These are phyloP conservation scores for Delitschia confertaspora DNA, from an alignment of 495 filamentous ascomycete genomes.

Conservation along the genomic window DNA sequence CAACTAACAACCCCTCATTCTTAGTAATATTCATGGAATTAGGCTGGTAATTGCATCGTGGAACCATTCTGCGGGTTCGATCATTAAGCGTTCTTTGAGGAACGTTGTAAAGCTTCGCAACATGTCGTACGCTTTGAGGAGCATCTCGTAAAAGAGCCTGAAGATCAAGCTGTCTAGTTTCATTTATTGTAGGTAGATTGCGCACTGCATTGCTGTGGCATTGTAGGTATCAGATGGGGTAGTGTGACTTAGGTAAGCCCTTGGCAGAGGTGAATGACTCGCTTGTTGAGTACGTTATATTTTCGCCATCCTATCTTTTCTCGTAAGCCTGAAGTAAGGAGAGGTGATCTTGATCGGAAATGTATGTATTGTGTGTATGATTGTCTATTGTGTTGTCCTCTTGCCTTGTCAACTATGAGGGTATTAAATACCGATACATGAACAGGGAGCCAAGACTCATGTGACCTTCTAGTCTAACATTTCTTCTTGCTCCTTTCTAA, in stretches of 20 bases:
- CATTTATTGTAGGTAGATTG: not conserved
- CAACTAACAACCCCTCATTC: slow-evolving; percentile 1
- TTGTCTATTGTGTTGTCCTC: too few species aligned
- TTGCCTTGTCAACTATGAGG: too few species aligned
- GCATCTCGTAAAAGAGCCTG: slow-evolving; percentile 4
- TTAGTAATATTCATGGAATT: not conserved
- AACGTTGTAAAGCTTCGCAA: not conserved
- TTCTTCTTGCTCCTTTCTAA: not conserved
- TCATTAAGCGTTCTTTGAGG: slow-evolving; percentile 3
- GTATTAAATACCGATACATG: not conserved
- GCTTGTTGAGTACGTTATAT: slow-evolving; percentile 4
- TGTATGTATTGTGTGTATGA: too few species aligned
- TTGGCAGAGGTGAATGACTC: slow-evolving; percentile 5
- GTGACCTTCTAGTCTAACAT: too few species aligned
- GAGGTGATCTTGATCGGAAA: too few species aligned
- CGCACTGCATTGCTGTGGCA: not conserved
- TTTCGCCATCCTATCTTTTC: not conserved
- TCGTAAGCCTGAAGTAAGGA: too few species aligned
- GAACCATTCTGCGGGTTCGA: too few species aligned
- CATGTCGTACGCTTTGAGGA: not conserved
- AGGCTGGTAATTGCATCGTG: not conserved
- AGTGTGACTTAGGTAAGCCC: not conserved
- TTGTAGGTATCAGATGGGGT: not conserved
- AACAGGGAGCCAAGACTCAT: too few species aligned
- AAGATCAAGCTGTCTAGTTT: slow-evolving; percentile 1